Conservation (phyloP, 2,329 filamentous ascomycete species). For the Colletotrichum cereale region DNA sequence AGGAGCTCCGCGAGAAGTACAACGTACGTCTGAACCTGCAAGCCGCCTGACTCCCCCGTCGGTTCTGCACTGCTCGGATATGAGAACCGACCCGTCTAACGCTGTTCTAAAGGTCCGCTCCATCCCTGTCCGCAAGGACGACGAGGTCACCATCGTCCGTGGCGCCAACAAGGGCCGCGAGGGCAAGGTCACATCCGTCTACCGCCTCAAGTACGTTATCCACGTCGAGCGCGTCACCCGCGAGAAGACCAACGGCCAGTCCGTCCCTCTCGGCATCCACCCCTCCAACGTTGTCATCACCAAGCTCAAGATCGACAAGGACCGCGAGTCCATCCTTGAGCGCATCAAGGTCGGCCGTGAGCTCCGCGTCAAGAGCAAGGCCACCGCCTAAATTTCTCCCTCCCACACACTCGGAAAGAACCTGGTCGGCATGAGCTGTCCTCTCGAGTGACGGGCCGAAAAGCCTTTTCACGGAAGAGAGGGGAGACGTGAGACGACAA, state of each 20-base stretch:
- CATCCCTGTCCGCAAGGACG: constrained; percentile 98
- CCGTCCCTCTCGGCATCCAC: constrained; percentile 93
- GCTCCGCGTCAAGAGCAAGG: constrained; percentile 78
- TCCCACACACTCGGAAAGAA: neutral
- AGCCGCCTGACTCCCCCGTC: neutral
- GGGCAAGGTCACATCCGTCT: constrained; percentile 98
- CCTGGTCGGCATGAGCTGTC: neutral
- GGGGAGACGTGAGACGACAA: neutral
- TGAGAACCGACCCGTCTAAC: neutral
- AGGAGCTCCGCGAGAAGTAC: constrained; percentile 99
- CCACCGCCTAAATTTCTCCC: constrained; percentile 63
- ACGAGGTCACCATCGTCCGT: constrained; percentile 93
- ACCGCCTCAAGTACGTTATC: constrained; percentile 97
- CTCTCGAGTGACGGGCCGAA: constrained; percentile 5
- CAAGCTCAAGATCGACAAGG: constrained; percentile 99
- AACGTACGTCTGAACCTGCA: constrained; percentile 74
- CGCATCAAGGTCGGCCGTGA: constrained; percentile 86
- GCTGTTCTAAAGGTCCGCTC: constrained; percentile 79
- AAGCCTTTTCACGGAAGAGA: neutral
- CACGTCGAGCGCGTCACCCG: constrained; percentile 97
- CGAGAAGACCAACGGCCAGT: constrained; percentile 98
- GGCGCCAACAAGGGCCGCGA: constrained; percentile 97
- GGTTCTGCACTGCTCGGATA: neutral
- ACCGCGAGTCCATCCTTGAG: constrained; percentile 89
- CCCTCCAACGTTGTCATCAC: constrained; percentile 98